Evolutionary conservation across 2,329 filamentous ascomycete genomes (phyloP), one percentile per base, ranked within the genome.

Genomic region (Claviceps arundinis): DNA sequence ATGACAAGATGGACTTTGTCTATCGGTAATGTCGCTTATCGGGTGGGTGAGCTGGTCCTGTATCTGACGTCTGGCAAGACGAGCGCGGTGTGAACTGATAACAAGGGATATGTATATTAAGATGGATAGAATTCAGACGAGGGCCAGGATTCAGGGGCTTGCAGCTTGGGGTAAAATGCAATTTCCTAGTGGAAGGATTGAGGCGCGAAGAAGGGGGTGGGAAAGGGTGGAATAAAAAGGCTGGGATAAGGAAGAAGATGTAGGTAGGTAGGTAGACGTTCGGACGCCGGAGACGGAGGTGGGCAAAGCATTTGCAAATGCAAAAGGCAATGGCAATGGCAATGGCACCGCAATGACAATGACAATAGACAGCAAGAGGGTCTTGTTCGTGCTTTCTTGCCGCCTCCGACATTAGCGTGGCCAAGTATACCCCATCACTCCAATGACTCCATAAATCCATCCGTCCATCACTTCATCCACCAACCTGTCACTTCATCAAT

Each of bases 81-180:
- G 17, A 22, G 17, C 34, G 45, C 13, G 30, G 34, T 37, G 30
- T 17, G 45, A 11, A 37, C 13, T 19, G 16, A 16, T 45, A 45
- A 2, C 45, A 47, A 47, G 45, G 16, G 43, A 45, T 45, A 37
- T 37, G 17, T 22, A 37, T 16, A 37, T 16, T 17, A 24, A 22
- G 37, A 50, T 24, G 52, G 47, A 43, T 17, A 42, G 44, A 38
- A 50, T 37, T 42, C 11, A 43, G 37, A 50, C 43, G 26, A 50
- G 47, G 47, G 42, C 16, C 40, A 50, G 47, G 42, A 43, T 26
- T 17, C 44, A 46, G 47, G 41, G 48, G 48, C 48, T 38, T 38
- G 43, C 24, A 47, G 48, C 48, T 47, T 42, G 34, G 43, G 37
- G 44, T 24, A 47, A 47, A 43, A n/a, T 16, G 16, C 26, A 9